These are phyloP conservation scores for Beta macrorhiza DNA, from an alignment of 179 eudicot genomes.

Conservation along the genomic window DNA sequence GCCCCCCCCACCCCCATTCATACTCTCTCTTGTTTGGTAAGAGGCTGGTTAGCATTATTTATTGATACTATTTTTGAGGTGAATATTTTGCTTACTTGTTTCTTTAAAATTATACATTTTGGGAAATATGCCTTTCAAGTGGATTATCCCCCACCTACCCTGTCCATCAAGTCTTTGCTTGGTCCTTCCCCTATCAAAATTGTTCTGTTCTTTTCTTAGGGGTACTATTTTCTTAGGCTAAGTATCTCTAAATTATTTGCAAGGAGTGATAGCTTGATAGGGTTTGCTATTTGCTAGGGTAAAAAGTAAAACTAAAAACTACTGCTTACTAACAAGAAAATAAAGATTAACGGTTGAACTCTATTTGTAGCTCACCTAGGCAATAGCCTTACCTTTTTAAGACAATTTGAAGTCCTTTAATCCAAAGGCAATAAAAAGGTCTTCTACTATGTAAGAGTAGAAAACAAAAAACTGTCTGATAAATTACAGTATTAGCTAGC, in stretches of 20 bases:
- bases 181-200: constrained; percentile 15
- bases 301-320: too few relatives aligned
- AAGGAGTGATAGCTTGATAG: neutral
- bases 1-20: neutral
- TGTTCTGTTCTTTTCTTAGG: neutral
- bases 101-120: neutral
- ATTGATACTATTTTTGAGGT: neutral
- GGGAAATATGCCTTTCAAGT: constrained; percentile 13
- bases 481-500: constrained; percentile 7
- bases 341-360: neutral
- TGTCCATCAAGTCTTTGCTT: constrained; percentile 5
- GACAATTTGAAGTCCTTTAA: neutral
- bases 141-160: constrained; percentile 19
- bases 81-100: neutral
- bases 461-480: constrained; percentile 6
- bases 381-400: constrained; percentile 3
- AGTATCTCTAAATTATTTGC: neutral
- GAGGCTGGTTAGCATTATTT: too few relatives aligned
- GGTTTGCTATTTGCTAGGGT: too few relatives aligned
- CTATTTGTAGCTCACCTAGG: neutral
- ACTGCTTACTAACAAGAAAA: neutral
- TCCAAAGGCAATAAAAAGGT: too few relatives aligned
- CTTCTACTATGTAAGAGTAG: neutral
- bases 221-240: neutral
- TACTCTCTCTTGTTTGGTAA: too few relatives aligned